Evolutionary conservation across 1,284 basidiomycete species (phyloP).

Genomic region (Malassezia psittaci): DNA sequence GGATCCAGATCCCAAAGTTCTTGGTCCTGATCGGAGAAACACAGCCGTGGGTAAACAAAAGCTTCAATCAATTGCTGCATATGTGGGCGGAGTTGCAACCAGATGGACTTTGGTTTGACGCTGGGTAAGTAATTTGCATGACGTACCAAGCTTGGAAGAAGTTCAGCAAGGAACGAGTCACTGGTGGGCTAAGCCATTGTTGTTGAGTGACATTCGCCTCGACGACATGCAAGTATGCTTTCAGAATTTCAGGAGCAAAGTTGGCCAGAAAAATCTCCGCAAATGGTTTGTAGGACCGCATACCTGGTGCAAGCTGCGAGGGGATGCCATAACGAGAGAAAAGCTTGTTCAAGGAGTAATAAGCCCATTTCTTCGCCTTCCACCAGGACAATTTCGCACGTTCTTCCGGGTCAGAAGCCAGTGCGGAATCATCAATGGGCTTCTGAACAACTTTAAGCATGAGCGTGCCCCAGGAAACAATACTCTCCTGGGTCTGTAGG

Average conservation of each 20-base stretch:
- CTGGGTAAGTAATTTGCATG: neutral
- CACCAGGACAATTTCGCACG: slow-evolving; percentile 33
- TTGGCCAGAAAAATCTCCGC: slow-evolving; percentile 38
- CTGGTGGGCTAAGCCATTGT: slow-evolving; percentile 36
- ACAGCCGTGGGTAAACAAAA: slow-evolving; percentile 43
- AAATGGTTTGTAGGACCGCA: slow-evolving; percentile 43
- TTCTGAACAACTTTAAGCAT: slow-evolving; percentile 39
- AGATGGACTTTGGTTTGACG: slow-evolving; percentile 43
- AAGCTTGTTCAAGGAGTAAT: slow-evolving; percentile 45
- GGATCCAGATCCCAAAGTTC: slow-evolving; percentile 45
- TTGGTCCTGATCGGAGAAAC: slow-evolving; percentile 37
- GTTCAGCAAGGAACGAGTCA: slow-evolving; percentile 33
- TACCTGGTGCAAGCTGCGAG: slow-evolving; percentile 36
- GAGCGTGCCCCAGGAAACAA: slow-evolving; percentile 44
- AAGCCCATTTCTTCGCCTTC: slow-evolving; percentile 48
- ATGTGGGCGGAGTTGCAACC: slow-evolving; percentile 41
- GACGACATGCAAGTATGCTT: slow-evolving; percentile 38
- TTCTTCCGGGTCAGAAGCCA: slow-evolving; percentile 11
- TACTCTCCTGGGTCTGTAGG: slow-evolving; percentile 40
- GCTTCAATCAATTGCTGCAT: slow-evolving; percentile 30
- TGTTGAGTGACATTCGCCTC: slow-evolving; percentile 25
- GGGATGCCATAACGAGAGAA: slow-evolving; percentile 44
- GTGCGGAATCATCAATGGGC: slow-evolving; percentile 25
- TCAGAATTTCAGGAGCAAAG: slow-evolving; percentile 47
- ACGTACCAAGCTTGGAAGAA: slow-evolving; percentile 38